Conservation (phyloP, 495 filamentous ascomycete species). For the Parmelia sp. region DNA sequence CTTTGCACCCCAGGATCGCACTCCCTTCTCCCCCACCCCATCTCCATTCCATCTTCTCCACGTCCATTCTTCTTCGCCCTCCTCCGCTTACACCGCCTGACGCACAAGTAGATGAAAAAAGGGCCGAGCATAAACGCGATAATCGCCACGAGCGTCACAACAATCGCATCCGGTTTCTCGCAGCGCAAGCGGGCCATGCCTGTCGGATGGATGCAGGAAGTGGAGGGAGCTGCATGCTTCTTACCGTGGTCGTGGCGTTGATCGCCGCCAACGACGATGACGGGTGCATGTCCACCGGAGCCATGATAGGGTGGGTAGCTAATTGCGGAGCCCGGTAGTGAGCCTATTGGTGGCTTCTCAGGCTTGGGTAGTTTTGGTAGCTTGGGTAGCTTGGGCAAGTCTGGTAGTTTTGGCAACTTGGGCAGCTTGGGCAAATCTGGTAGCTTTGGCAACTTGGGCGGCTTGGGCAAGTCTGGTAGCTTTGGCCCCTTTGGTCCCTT, state of each 20-base stretch:
- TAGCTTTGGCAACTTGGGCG: not conserved
- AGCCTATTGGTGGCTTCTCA: not conserved
- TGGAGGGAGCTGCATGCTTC: not conserved
- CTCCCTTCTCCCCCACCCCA: not conserved
- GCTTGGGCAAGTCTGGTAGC: not conserved
- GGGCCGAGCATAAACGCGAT: not conserved
- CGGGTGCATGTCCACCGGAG: not conserved
- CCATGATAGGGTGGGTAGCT: not conserved
- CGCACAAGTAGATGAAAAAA: not conserved
- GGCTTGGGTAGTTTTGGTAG: not conserved
- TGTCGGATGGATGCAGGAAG: not conserved
- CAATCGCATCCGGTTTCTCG: not conserved
- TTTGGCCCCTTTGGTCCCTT: not conserved
- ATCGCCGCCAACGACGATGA: not conserved
- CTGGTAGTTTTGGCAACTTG: not conserved
- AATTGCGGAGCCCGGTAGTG: not conserved
- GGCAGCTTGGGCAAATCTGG: not conserved
- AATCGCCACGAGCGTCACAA: not conserved
- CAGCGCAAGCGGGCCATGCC: not conserved
- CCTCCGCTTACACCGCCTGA: not conserved
- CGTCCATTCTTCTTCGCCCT: not conserved
- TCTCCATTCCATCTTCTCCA: not conserved
- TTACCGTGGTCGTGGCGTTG: not conserved
- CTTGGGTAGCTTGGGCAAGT: not conserved
- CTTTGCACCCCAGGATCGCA: not conserved